These are phyloP conservation scores for Malassezia obtusa DNA, from an alignment of 1,284 basidiomycete genomes.

Conservation along the genomic window DNA sequence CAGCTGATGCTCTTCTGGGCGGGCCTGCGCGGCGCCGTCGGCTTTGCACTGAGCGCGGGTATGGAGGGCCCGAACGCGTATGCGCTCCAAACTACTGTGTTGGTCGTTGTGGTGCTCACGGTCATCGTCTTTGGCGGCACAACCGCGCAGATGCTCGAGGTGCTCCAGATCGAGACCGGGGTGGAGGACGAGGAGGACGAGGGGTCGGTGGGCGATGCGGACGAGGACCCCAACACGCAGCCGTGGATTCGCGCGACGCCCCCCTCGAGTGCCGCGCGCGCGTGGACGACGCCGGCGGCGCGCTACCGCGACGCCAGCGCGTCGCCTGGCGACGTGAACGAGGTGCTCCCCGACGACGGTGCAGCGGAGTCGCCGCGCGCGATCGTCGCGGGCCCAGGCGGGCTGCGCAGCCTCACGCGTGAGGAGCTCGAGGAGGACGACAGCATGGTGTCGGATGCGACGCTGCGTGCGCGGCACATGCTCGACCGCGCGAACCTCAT, in stretches of 20 bases:
- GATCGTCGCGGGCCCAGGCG: slow-evolving; percentile 15
- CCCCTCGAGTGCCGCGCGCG: not conserved
- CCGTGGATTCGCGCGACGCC: slow-evolving; percentile 36
- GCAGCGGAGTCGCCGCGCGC: slow-evolving; percentile 1
- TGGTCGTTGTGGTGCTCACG: slow-evolving; percentile 89
- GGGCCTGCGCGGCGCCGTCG: slow-evolving; percentile 86
- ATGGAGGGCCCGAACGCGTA: slow-evolving; percentile 85
- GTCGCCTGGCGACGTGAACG: slow-evolving; percentile 5
- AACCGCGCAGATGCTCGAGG: slow-evolving; percentile 88
- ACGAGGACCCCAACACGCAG: slow-evolving; percentile 52
- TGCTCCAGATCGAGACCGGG: slow-evolving; percentile 89
- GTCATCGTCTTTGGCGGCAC: slow-evolving; percentile 93
- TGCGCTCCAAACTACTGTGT: slow-evolving; percentile 81
- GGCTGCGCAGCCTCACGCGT: slow-evolving; percentile 4
- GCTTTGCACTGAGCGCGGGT: slow-evolving; percentile 88
- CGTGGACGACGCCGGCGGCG: not conserved
- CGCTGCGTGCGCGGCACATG: slow-evolving; percentile 20
- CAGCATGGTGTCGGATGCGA: not conserved
- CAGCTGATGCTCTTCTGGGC: slow-evolving; percentile 80
- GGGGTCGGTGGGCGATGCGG: slow-evolving; percentile 49
- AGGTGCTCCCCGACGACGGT: not conserved
- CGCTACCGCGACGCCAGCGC: slow-evolving; percentile 1
- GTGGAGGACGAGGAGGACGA: slow-evolving; percentile 75
- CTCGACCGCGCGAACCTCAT: slow-evolving; percentile 42
- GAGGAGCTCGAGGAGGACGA: slow-evolving; percentile 10